Evolutionary conservation across 108 stramenopile genomes (phyloP), one percentile per base, ranked within the genome.

Genomic region (Hondaea fermentalgiana): DNA sequence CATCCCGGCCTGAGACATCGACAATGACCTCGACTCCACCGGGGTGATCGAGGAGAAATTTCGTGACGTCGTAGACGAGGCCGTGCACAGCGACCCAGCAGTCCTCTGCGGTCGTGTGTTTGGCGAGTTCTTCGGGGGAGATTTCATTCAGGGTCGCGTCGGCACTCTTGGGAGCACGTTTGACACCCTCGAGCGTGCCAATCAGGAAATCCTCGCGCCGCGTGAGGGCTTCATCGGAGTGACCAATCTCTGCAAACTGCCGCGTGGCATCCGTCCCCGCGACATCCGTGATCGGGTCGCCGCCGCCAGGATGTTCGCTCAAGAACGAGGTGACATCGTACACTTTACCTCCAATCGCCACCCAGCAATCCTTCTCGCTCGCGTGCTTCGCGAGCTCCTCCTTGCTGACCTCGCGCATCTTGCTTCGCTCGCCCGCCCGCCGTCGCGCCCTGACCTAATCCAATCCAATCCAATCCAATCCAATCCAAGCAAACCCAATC

Each of bases 1-100:
- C 5, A 45, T 93, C 94, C 29, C 90, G 44, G 6, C 94, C 94
- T 19, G 60, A 44, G 8, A 90, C 88, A 16, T 91, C 91, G 25
- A 91, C 21, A 57, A 92, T 57, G 25, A 93, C 51, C 35, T 93
- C 92, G 25, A 59, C 69, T 5, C 94, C 94, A 4, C 93, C 94
- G 19, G 94, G 94, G 72, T 94, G 94, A 49, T 92, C 72, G 23
- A 71, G 25, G 59, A 88, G 72, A 55, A 93, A 94, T 59, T 90
- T 64, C 28, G 94, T 94, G 21, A 94, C 90, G 88, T 94, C 93
- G 72, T 94, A 94, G 47, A 94, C 83, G 58, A 94, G 93, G 10
- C 93, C 93, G n/a, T 69, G 60, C 5, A 60, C 47, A 4, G 57
- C 88, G 14, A 88, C 23, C 88, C 88, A 88, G 60, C 64, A 71